Evolutionary conservation across 371 early-diverging fungal genomes (phyloP).

Genomic region (Paramicrosporidium saccamoebae): DNA sequence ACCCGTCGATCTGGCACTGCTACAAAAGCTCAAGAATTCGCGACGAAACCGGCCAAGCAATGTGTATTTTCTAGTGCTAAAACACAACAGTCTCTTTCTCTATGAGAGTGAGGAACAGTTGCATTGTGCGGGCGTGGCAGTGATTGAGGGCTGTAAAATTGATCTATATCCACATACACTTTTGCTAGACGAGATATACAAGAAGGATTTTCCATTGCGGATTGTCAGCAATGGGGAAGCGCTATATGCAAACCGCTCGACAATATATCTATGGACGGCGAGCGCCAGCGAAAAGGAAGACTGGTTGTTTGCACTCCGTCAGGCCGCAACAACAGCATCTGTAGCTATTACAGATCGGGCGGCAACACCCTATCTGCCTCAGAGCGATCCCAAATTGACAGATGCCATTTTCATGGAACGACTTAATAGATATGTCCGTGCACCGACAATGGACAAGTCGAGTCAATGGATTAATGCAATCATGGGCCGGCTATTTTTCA

Average conservation of each 20-base stretch:
- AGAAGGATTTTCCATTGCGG: constrained; percentile 13
- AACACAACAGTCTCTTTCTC: constrained; percentile 34
- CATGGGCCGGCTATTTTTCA: constrained; percentile 35
- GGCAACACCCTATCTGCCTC: too few relatives aligned
- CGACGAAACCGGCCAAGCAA: too few relatives aligned
- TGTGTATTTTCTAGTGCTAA: constrained; percentile 32
- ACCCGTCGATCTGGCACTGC: too few relatives aligned
- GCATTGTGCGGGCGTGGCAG: constrained; percentile 37
- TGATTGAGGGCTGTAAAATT: too few relatives aligned
- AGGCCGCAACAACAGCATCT: constrained; percentile 7
- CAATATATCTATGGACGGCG: too few relatives aligned
- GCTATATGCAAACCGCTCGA: constrained; percentile 1
- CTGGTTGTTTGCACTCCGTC: constrained; percentile 36
- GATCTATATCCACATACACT: constrained; percentile 18
- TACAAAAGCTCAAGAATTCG: too few relatives aligned
- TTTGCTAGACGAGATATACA: constrained; percentile 17
- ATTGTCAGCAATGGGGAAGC: constrained; percentile 5
- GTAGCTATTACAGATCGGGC: too few relatives aligned
- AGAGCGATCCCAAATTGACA: too few relatives aligned
- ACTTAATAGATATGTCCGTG: too few relatives aligned
- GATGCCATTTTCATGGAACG: too few relatives aligned
- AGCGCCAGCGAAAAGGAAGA: constrained; percentile 61
- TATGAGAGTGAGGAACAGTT: constrained; percentile 44
- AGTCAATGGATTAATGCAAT: constrained; percentile 66
- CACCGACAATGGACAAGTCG: too few relatives aligned